phyloP scores from a whole-genome alignment of 1,284 basidiomycete genomes.

The Leccinum pachyderme region DNA sequence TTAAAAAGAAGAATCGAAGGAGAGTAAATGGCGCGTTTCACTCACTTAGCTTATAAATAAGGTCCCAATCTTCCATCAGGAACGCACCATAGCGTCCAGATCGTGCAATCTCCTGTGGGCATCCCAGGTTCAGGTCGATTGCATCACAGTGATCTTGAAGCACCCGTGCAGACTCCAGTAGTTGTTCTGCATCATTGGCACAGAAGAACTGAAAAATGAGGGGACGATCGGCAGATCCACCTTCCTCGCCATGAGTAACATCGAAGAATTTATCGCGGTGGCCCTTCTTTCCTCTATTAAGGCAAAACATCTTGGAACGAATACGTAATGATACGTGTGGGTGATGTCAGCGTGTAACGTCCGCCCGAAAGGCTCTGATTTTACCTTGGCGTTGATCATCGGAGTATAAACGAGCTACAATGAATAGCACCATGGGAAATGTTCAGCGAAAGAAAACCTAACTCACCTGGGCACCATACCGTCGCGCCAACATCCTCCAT shows the following conservation, averaged over 20 bases:
- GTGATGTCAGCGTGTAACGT: neutral
- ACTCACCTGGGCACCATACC: constrained; percentile 77
- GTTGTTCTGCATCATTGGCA: constrained; percentile 80
- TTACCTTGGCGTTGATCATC: constrained; percentile 93
- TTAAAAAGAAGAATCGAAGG: neutral
- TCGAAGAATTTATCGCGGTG: constrained; percentile 71
- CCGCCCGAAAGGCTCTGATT: constrained; percentile 1
- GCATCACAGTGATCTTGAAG: constrained; percentile 84
- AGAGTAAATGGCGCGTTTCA: constrained; percentile 13
- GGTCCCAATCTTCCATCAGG: constrained; percentile 92
- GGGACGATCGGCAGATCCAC: constrained; percentile 67
- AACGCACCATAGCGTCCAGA: constrained; percentile 88
- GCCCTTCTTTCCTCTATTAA: constrained; percentile 46
- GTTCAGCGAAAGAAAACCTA: neutral
- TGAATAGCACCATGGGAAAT: neutral
- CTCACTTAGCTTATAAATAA: constrained; percentile 80
- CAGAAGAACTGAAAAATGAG: constrained; percentile 96
- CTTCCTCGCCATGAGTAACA: constrained; percentile 66
- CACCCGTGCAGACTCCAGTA: constrained; percentile 73
- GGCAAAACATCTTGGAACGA: constrained; percentile 59
- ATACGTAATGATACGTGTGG: neutral
- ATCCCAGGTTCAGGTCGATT: constrained; percentile 94
- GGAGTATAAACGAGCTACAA: constrained; percentile 85
- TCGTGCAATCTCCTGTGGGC: constrained; percentile 94
- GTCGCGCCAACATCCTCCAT: constrained; percentile 86